Conservation (phyloP, 371 early-diverging fungal species). For the Synchytrium microbalum region DNA sequence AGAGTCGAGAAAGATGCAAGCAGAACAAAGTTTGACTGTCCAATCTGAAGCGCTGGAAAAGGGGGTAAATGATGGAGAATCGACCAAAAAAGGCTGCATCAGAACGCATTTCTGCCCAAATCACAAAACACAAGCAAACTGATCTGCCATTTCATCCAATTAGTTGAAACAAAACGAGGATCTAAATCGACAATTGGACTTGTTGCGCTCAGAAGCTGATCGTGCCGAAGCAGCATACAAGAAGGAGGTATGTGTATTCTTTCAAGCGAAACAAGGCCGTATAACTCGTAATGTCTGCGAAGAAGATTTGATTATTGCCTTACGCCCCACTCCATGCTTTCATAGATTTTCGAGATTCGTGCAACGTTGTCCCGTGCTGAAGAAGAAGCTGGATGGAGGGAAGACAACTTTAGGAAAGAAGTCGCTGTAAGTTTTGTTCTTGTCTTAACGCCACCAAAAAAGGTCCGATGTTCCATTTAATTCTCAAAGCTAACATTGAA, state of each 20-base stretch:
- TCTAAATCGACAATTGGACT: constrained; percentile 46
- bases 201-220: constrained; percentile 31
- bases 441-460: not conserved
- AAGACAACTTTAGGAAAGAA: constrained; percentile 54
- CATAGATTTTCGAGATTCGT: constrained; percentile 52
- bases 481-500: not conserved
- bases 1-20: constrained; percentile 25
- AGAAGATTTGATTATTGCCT: too few relatives aligned
- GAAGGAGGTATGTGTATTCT: constrained; percentile 39
- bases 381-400: constrained; percentile 51
- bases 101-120: too few relatives aligned
- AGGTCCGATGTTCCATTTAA: not conserved
- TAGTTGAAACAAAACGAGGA: constrained; percentile 31
- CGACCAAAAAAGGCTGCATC: too few relatives aligned
- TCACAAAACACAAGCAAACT: too few relatives aligned
- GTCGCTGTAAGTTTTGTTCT: constrained; percentile 26
- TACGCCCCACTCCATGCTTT: not conserved
- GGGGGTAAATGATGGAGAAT: constrained; percentile 31
- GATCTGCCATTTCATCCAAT: too few relatives aligned
- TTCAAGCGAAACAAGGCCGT: too few relatives aligned
- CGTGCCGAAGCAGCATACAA: constrained; percentile 31
- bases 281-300: too few relatives aligned
- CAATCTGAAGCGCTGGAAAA: constrained; percentile 49
- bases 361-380: constrained; percentile 48
- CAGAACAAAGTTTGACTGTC: constrained; percentile 40